A percentile compares a stretch with the other conserved stretches of the same genome.
Evolutionary conservation across 2,329 filamentous ascomycete species (phyloP).

Genomic region (Metarhizium brunneum): DNA sequence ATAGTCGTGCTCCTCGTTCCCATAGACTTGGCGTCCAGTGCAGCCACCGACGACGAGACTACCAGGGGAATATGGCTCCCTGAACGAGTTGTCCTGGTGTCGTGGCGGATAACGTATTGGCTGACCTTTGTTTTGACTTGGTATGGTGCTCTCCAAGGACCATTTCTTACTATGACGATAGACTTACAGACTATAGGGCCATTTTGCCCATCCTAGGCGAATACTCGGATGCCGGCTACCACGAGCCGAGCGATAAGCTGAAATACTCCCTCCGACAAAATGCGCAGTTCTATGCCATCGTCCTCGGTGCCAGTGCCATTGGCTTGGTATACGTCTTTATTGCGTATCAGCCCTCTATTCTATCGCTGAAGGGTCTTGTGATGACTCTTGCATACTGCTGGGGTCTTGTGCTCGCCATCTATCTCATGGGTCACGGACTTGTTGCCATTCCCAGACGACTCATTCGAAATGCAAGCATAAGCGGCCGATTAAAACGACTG

Average conservation of each 20-base stretch:
- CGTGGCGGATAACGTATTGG: conserved; percentile 96
- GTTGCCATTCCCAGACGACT: conserved; percentile 81
- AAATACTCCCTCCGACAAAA: conserved; percentile 81
- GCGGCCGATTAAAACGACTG: conserved; percentile 61
- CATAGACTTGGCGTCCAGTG: conserved; percentile 86
- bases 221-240: conserved; percentile 89
- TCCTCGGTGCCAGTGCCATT: conserved; percentile 59
- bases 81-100: conserved; percentile 66
- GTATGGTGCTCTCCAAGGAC: conserved; percentile 35
- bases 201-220: conserved; percentile 90
- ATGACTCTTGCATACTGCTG: conserved; percentile 95
- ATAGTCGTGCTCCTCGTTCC: conserved; percentile 88
- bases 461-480: conserved; percentile 70
- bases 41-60: conserved; percentile 59
- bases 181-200: conserved; percentile 42
- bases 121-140: conserved; percentile 91
- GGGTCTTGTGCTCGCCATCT: conserved; percentile 85
- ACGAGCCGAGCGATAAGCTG: conserved; percentile 71
- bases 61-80: conserved; percentile 82
- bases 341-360: conserved; percentile 62
- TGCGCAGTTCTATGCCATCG: conserved; percentile 76
- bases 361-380: conserved; percentile 69
- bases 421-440: conserved; percentile 93
- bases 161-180: neutral
- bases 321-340: conserved; percentile 79